A percentile compares a stretch with the other conserved stretches of the same genome.
Conservation (phyloP, 2,329 filamentous ascomycete species). For the Arachnomyces sp. region DNA sequence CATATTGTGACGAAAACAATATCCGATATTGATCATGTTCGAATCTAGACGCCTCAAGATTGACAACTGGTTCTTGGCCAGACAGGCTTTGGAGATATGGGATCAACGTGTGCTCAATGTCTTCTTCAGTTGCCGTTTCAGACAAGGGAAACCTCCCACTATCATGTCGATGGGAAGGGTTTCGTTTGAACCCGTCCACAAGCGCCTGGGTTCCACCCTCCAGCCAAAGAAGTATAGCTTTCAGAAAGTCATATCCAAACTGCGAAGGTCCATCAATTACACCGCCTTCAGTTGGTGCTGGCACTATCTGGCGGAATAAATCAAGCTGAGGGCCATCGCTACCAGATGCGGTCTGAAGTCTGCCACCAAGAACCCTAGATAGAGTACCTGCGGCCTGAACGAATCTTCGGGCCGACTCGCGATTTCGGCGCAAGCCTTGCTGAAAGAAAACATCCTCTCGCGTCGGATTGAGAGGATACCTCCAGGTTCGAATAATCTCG, state of each 20-base stretch:
- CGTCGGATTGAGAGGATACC: slow-evolving; percentile 51
- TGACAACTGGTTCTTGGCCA: slow-evolving; percentile 41
- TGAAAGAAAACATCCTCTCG: slow-evolving; percentile 46
- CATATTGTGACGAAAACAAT: slow-evolving; percentile 45
- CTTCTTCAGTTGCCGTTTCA: slow-evolving; percentile 40
- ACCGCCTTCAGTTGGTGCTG: slow-evolving; percentile 38
- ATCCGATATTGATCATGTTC: slow-evolving; percentile 46
- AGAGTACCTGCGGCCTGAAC: slow-evolving; percentile 55
- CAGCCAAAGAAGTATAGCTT: slow-evolving; percentile 55
- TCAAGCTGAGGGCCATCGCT: slow-evolving; percentile 30
- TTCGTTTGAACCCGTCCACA: slow-evolving; percentile 48
- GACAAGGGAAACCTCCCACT: slow-evolving; percentile 45
- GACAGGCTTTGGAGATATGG: slow-evolving; percentile 52
- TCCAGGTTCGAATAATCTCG: slow-evolving; percentile 47
- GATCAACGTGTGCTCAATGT: slow-evolving; percentile 49
- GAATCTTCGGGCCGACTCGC: slow-evolving; percentile 51
- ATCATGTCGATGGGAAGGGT: slow-evolving; percentile 31
- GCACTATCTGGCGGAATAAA: slow-evolving; percentile 43
- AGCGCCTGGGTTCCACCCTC: slow-evolving; percentile 50
- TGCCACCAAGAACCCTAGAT: slow-evolving; percentile 48
- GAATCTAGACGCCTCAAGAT: slow-evolving; percentile 52
- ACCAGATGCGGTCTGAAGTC: slow-evolving; percentile 37
- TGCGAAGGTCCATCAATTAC: slow-evolving; percentile 36
- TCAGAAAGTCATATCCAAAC: slow-evolving; percentile 58
- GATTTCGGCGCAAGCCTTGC: slow-evolving; percentile 47